phyloP scores from a whole-genome alignment of 169 alveolate genomes.

The Cryptosporidium sp. region DNA sequence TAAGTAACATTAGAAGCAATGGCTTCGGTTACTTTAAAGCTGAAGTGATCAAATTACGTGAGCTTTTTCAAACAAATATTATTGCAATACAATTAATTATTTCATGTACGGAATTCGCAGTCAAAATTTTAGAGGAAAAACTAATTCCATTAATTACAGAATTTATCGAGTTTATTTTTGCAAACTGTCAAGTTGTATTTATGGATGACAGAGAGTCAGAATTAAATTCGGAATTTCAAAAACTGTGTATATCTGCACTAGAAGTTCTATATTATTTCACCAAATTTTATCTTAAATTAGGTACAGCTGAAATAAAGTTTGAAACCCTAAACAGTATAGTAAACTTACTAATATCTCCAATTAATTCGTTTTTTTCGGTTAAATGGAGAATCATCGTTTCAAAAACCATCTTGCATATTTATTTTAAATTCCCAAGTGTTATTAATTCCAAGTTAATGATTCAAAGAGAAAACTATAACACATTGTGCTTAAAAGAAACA shows the following conservation, averaged over 20 bases:
- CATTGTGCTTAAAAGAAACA: background rate
- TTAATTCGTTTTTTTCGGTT: background rate
- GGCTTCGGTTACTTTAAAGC: background rate
- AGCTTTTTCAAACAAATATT: constrained; percentile 8
- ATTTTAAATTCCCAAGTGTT: constrained; percentile 6
- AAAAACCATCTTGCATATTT: constrained; percentile 16
- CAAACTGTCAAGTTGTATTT: background rate
- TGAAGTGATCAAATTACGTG: constrained; percentile 7
- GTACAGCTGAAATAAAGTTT: constrained; percentile 7
- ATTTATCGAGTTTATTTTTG: constrained; percentile 4
- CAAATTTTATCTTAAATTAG: constrained; percentile 10
- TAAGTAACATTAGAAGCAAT: background rate
- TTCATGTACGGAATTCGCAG: constrained; percentile 22
- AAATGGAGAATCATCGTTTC: constrained; percentile 12
- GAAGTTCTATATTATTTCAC: constrained; percentile 42
- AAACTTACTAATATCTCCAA: constrained; percentile 14
- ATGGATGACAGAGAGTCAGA: constrained; percentile 61
- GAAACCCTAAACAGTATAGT: constrained; percentile 12
- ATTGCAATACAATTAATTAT: constrained; percentile 11
- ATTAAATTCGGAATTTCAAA: constrained; percentile 32
- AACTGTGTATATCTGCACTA: constrained; percentile 4
- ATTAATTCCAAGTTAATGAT: background rate
- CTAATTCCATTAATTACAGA: background rate
- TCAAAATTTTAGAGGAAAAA: constrained; percentile 17
- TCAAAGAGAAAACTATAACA: background rate